Conservation (phyloP, 306 rosid genomes). For the Lathyrus tuberosus region DNA sequence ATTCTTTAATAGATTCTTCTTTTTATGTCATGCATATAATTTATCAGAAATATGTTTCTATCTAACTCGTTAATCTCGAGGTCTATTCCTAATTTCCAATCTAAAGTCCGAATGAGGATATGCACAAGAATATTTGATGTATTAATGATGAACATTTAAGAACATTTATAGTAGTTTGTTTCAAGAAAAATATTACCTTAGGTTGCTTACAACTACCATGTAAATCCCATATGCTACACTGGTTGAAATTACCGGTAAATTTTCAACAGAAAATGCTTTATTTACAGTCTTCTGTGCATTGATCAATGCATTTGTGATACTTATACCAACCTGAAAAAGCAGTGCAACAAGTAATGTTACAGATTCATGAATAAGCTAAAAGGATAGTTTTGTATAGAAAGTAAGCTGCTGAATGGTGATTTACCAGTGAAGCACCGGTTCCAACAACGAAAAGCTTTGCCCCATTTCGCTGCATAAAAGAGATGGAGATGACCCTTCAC, state of each 20-base stretch:
- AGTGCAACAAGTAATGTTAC: constrained; percentile 10
- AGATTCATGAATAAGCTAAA: constrained; percentile 7
- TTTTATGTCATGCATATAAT: neutral
- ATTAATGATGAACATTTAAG: neutral
- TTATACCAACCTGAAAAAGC: constrained; percentile 72
- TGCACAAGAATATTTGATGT: neutral
- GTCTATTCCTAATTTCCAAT: too few species aligned
- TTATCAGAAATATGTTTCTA: too few species aligned
- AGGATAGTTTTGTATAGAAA: constrained; percentile 2
- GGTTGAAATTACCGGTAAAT: constrained; percentile 76
- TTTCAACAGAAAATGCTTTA: constrained; percentile 65
- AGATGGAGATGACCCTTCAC: constrained; percentile 44
- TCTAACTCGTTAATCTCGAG: too few species aligned
- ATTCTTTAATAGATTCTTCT: constrained; percentile 1
- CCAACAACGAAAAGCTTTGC: constrained; percentile 91
- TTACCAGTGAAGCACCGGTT: constrained; percentile 70
- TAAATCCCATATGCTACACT: constrained; percentile 84
- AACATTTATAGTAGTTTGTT: neutral
- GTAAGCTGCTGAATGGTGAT: constrained; percentile 20
- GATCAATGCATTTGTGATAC: constrained; percentile 82
- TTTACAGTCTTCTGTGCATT: constrained; percentile 64
- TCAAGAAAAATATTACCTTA: constrained; percentile 56
- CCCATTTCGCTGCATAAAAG: constrained; percentile 81
- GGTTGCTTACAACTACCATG: constrained; percentile 84
- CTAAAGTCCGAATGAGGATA: neutral